These are phyloP conservation scores for Leishmania martiniquensis DNA, from an alignment of 208 protist species.

Conservation along the genomic window DNA sequence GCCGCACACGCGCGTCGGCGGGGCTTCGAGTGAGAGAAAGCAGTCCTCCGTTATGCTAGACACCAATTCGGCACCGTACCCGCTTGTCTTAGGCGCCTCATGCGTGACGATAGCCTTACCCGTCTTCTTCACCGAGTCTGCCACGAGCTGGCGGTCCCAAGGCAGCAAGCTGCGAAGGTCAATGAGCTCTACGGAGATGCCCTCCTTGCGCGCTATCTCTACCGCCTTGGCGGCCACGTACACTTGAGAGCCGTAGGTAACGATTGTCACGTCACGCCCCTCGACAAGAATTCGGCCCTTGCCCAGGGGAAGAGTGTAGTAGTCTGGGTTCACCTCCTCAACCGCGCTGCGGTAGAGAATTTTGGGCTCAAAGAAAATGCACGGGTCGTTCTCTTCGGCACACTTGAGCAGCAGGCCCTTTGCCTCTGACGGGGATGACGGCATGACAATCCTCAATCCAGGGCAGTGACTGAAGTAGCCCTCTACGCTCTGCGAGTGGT, in stretches of 20 bases:
- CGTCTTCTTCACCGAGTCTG: constrained; percentile 93
- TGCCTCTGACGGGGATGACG: constrained; percentile 75
- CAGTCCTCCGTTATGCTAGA: constrained; percentile 93
- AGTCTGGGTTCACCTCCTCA: constrained; percentile 92
- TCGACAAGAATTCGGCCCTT: constrained; percentile 91
- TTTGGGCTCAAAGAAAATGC: constrained; percentile 98
- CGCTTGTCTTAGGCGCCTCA: constrained; percentile 95
- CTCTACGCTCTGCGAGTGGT: constrained; percentile 97
- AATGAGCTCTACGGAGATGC: constrained; percentile 96
- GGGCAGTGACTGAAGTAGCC: constrained; percentile 97
- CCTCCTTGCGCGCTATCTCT: constrained; percentile 79
- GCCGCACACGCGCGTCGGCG: constrained; percentile 96
- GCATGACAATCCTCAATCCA: constrained; percentile 90
- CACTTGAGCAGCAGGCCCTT: constrained; percentile 94
- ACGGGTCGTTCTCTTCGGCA: constrained; percentile 93
- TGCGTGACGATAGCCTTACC: constrained; percentile 93
- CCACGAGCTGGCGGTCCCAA: constrained; percentile 96
- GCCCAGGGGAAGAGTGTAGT: constrained; percentile 95
- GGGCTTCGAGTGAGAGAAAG: constrained; percentile 96
- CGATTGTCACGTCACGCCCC: constrained; percentile 95
- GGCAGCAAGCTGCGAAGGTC: constrained; percentile 96
- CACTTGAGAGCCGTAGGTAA: constrained; percentile 95
- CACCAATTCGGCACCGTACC: constrained; percentile 96
- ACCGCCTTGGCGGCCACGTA: constrained; percentile 72
- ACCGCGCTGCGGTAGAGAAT: constrained; percentile 93